These are phyloP conservation scores for Clausena lansium DNA, from an alignment of 345 rosid species.

Conservation along the genomic window DNA sequence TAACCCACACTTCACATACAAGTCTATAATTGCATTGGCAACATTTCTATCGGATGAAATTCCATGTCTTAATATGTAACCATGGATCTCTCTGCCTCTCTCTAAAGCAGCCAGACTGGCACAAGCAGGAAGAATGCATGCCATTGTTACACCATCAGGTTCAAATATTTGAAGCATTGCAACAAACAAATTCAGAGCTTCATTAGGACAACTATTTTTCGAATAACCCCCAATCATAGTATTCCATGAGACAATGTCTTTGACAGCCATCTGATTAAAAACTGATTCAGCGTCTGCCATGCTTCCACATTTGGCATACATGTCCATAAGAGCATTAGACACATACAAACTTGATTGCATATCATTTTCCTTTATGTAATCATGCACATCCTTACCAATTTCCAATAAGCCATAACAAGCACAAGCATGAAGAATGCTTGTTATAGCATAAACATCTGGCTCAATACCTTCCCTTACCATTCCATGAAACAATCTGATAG, in stretches of 20 bases:
- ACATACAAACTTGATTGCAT: conserved; percentile 49
- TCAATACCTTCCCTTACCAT: conserved; percentile 52
- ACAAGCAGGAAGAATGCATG: conserved; percentile 73
- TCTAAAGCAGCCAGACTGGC: conserved; percentile 68
- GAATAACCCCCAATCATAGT: conserved; percentile 71
- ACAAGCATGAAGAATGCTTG: conserved; percentile 66
- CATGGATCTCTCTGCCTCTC: conserved; percentile 67
- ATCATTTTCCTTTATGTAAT: conserved; percentile 43
- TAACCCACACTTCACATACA: conserved; percentile 69
- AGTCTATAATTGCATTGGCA: conserved; percentile 65
- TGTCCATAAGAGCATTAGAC: conserved; percentile 67
- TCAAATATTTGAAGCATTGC: conserved; percentile 39
- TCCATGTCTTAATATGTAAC: conserved; percentile 47
- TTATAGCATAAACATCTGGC: conserved; percentile 50
- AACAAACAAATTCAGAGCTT: conserved; percentile 50
- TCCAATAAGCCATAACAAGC: conserved; percentile 53
- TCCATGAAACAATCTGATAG: conserved; percentile 46
- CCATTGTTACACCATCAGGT: conserved; percentile 58
- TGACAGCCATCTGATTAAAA: conserved; percentile 45
- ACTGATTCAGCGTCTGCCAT: conserved; percentile 54
- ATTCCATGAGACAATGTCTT: conserved; percentile 71
- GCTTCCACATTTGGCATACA: conserved; percentile 80
- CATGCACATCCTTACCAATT: conserved; percentile 54
- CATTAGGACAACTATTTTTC: conserved; percentile 53
- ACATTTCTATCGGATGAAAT: conserved; percentile 46